Conservation (phyloP, 1,284 basidiomycete species). For the Coriolopsis trogii region DNA sequence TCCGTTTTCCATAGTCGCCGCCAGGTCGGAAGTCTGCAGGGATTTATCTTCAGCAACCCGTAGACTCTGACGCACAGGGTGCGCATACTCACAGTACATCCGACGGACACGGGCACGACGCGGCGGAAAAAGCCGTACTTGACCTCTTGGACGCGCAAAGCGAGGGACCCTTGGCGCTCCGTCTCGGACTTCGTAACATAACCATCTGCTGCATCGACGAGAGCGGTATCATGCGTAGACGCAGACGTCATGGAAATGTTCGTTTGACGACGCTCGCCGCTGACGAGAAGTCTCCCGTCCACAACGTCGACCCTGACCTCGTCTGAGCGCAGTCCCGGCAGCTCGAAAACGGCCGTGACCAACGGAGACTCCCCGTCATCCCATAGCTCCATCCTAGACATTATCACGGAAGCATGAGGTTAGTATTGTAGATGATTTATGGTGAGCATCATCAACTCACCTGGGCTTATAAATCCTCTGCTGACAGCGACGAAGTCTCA, state of each 20-base stretch:
- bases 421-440: not conserved
- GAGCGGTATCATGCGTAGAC: too few relatives aligned
- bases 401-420: not conserved
- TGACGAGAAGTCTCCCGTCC: constrained; percentile 47
- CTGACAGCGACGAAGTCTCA: constrained; percentile 9
- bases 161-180: constrained; percentile 1
- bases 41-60: not conserved
- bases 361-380: constrained; percentile 47
- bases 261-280: constrained; percentile 45
- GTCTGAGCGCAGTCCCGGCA: constrained; percentile 54
- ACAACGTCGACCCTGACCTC: constrained; percentile 48
- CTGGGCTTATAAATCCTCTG: constrained; percentile 22
- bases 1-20: constrained; percentile 26
- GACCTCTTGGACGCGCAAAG: constrained; percentile 46
- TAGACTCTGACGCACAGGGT: not conserved
- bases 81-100: constrained; percentile 18
- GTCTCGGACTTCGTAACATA: too few relatives aligned
- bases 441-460: constrained; percentile 6
- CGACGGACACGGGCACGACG: constrained; percentile 32
- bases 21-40: constrained; percentile 15
- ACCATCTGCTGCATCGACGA: too few relatives aligned
- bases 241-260: constrained; percentile 8
- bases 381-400: constrained; percentile 54
- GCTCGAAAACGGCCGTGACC: constrained; percentile 53
- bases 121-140: constrained; percentile 56